Evolutionary conservation across 176 grass and related monocot species (phyloP).

Genomic region (Phyllostachys edulis): DNA sequence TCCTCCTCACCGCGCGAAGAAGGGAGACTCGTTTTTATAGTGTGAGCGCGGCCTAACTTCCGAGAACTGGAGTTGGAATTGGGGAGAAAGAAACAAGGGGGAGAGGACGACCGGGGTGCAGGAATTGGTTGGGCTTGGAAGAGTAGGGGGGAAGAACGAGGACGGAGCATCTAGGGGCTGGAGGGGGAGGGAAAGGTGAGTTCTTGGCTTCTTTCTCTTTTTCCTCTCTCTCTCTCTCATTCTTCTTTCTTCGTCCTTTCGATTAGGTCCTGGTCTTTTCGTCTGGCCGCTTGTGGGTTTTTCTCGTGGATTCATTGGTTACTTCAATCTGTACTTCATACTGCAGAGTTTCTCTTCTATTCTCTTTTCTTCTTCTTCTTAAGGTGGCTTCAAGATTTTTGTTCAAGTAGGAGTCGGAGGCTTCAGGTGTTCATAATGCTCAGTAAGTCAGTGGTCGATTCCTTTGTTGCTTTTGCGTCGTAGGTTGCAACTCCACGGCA

Average conservation of each 20-base stretch:
- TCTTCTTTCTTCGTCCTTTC: not conserved
- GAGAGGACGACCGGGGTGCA: not conserved
- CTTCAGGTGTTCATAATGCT: not conserved
- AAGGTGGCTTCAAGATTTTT: not conserved
- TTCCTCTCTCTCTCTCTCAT: not conserved
- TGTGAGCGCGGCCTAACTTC: constrained; percentile 35
- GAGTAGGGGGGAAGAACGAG: not conserved
- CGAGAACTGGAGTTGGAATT: not conserved
- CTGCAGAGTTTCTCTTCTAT: not conserved
- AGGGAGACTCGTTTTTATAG: not conserved
- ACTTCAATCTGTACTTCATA: not conserved
- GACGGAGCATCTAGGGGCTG: not conserved
- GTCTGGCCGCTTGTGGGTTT: not conserved
- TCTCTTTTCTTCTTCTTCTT: not conserved
- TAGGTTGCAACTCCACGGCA: not conserved
- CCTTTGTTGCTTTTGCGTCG: not conserved
- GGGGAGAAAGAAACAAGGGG: not conserved
- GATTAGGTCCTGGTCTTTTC: not conserved
- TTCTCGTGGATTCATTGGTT: not conserved
- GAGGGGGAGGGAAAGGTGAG: constrained; percentile 17
- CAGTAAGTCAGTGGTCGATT: not conserved
- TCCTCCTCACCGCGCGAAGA: constrained; percentile 1
- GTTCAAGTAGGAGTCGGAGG: not conserved
- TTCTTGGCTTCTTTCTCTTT: not conserved
- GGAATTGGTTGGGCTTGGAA: not conserved